A percentile compares a stretch with the other conserved stretches of the same genome.
These are phyloP conservation scores for Trichocomaceae sp. DNA, from an alignment of 2,329 filamentous ascomycete species.

Conservation along the genomic window DNA sequence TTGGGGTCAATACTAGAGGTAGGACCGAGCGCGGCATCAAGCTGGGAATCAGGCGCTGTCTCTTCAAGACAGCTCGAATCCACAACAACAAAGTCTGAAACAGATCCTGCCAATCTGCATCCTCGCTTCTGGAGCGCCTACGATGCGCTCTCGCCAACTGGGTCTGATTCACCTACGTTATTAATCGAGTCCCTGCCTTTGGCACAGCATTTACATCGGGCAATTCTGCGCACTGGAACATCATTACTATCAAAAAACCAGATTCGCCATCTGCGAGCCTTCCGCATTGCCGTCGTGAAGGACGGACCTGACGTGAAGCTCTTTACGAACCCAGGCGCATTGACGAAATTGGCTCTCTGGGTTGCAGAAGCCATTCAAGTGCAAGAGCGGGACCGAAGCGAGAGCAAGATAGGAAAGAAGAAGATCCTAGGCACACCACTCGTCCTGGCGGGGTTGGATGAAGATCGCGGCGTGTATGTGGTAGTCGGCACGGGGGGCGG, in stretches of 20 bases:
- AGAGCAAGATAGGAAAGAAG: constrained; percentile 45
- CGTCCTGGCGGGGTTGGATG: constrained; percentile 84
- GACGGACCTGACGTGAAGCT: constrained; percentile 87
- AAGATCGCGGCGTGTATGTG: constrained; percentile 78
- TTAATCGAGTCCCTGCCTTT: constrained; percentile 73
- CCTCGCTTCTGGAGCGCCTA: constrained; percentile 54
- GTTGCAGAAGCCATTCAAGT: constrained; percentile 86
- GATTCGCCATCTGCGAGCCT: constrained; percentile 84
- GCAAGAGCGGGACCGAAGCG: constrained; percentile 75
- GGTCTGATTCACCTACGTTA: constrained; percentile 36
- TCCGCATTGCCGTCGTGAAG: constrained; percentile 92
- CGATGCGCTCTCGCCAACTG: constrained; percentile 47
- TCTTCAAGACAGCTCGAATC: constrained; percentile 19
- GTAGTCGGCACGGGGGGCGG: constrained; percentile 90
- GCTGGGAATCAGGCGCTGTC: constrained; percentile 28
- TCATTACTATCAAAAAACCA: constrained; percentile 88
- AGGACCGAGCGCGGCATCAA: constrained; percentile 44
- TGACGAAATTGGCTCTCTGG: constrained; percentile 93
- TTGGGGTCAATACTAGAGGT: constrained; percentile 90
- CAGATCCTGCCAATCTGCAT: constrained; percentile 29
- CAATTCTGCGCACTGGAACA: constrained; percentile 88
- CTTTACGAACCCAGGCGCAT: constrained; percentile 84
- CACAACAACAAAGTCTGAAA: constrained; percentile 18
- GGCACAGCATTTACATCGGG: constrained; percentile 82
- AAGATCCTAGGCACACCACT: constrained; percentile 62